These are phyloP conservation scores for Nakaseomyces delphensis DNA, from an alignment of 1,139 yeast species.

Conservation along the genomic window DNA sequence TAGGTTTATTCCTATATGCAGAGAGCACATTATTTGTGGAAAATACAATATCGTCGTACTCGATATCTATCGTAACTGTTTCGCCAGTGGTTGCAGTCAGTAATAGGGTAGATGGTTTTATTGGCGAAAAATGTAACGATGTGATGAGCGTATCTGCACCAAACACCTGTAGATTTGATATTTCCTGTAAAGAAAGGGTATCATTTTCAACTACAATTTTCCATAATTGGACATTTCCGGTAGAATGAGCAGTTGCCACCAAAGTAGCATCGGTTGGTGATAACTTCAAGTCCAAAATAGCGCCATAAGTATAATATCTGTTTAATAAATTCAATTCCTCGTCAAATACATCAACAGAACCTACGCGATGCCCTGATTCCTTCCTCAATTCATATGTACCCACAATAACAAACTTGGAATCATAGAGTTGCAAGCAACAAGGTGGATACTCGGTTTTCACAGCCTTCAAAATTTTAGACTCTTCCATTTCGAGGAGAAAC, in stretches of 20 bases:
- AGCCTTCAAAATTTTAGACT: constrained; percentile 13
- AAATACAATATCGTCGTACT: constrained; percentile 7
- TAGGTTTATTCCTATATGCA: constrained; percentile 10
- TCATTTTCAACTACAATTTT: constrained; percentile 21
- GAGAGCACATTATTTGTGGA: constrained; percentile 8
- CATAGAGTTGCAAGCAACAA: constrained; percentile 60
- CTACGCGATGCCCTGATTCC: constrained; percentile 51
- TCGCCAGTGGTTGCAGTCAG: constrained; percentile 59
- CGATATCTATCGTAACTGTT: constrained; percentile 26
- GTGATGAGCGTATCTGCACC: constrained; percentile 50
- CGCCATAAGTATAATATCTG: constrained; percentile 42
- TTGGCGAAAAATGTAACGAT: constrained; percentile 54
- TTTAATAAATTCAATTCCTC: constrained; percentile 25
- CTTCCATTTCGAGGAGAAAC: no score
- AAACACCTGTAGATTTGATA: constrained; percentile 36
- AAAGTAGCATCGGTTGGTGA: constrained; percentile 43
- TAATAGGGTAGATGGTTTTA: constrained; percentile 31
- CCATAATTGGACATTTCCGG: constrained; percentile 70
- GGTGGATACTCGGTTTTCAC: constrained; percentile 60
- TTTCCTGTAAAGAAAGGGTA: constrained; percentile 17
- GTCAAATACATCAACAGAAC: constrained; percentile 60
- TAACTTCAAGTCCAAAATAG: constrained; percentile 69
- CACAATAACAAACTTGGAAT: constrained; percentile 42
- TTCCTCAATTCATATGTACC: constrained; percentile 75
- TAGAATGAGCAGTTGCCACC: constrained; percentile 66